phyloP scores from a whole-genome alignment of 2,329 filamentous ascomycete species.

The Alternaria brassicae region DNA sequence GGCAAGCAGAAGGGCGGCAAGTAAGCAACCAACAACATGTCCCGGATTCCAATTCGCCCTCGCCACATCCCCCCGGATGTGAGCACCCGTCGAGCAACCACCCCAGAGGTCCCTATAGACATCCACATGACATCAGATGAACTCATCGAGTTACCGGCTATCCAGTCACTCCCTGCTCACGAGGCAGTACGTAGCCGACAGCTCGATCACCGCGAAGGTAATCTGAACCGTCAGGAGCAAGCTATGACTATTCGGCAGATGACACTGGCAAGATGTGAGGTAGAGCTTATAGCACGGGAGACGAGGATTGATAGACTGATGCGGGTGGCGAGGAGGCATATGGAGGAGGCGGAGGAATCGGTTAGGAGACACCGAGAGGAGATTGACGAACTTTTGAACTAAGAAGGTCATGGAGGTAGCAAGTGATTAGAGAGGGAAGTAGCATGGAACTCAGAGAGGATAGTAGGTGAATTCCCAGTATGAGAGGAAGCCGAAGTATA shows the following conservation, averaged over 20 bases:
- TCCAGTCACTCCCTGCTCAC: background rate
- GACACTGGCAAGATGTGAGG: background rate
- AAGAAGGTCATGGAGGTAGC: background rate
- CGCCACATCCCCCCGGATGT: background rate
- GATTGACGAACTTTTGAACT: background rate
- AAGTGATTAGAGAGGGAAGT: background rate
- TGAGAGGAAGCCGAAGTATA: background rate
- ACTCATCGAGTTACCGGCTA: background rate
- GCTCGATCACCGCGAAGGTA: background rate
- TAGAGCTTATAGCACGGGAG: background rate
- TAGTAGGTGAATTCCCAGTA: background rate
- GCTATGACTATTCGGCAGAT: background rate
- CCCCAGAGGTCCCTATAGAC: background rate
- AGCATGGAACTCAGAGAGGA: background rate
- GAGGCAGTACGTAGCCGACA: background rate
- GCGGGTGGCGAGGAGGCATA: background rate
- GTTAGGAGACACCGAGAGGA: conserved; percentile 8
- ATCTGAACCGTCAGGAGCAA: background rate
- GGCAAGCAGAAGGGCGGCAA: background rate
- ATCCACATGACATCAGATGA: background rate
- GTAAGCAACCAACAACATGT: background rate
- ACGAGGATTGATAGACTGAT: background rate
- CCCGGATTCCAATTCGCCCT: background rate
- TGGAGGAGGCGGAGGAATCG: conserved; percentile 10
- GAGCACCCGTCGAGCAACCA: background rate